A percentile compares a stretch with the other conserved stretches of the same genome.
Conservation (phyloP, 768 basidiomycete species). For the Boletus vermiculosoides region DNA sequence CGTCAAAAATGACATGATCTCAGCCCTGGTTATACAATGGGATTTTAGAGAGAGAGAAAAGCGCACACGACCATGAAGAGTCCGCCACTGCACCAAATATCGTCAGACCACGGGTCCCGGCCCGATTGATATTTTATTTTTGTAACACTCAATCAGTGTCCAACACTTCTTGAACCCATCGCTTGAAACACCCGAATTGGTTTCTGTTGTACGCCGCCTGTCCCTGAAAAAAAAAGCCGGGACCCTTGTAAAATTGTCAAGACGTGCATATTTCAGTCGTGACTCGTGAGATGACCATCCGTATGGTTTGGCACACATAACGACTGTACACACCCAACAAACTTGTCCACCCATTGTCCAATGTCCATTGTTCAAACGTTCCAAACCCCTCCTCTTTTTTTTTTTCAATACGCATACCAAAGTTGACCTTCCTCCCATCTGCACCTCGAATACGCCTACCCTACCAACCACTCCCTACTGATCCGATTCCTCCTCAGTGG, state of each 20-base stretch:
- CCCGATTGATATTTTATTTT: background rate
- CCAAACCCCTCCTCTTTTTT: no score
- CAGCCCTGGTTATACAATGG: background rate
- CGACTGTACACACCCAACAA: background rate
- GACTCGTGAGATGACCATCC: background rate
- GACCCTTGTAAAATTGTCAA: no score
- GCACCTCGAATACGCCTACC: background rate
- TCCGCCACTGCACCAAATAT: background rate
- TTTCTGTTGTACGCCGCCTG: background rate
- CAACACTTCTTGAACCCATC: background rate
- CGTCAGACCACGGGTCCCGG: background rate
- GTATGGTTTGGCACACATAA: background rate
- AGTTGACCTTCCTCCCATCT: background rate
- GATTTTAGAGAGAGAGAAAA: background rate
- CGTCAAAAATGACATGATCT: background rate
- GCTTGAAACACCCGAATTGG: background rate
- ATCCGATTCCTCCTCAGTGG: conserved; percentile 24
- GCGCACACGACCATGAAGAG: background rate
- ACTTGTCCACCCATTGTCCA: background rate
- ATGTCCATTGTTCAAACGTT: background rate
- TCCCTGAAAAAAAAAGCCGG: no score
- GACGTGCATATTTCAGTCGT: background rate
- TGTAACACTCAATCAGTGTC: background rate
- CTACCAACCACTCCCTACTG: background rate
- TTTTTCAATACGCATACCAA: background rate